Evolutionary conservation across 768 basidiomycete species (phyloP).

Genomic region (Sarcodon sp.): DNA sequence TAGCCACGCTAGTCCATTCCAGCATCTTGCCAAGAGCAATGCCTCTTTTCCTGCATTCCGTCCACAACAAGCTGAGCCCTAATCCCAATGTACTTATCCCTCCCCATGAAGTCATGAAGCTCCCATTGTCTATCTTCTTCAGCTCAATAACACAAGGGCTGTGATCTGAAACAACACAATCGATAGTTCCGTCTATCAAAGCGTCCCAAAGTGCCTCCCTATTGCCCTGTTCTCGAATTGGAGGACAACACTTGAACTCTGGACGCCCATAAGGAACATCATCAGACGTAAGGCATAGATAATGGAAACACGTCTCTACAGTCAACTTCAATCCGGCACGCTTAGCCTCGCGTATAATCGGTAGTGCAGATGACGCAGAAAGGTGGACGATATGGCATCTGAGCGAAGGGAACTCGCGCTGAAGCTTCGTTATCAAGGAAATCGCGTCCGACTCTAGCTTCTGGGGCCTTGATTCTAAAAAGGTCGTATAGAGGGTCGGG

Average conservation of each 20-base stretch:
- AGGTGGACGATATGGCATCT: slow-evolving; percentile 94
- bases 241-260: slow-evolving; percentile 95
- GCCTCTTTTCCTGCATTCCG: slow-evolving; percentile 54
- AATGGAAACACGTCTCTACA: slow-evolving; percentile 97
- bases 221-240: slow-evolving; percentile 68
- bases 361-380: slow-evolving; percentile 75
- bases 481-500: slow-evolving; percentile 62
- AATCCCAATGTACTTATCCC: slow-evolving; percentile 88
- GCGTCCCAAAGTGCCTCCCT: slow-evolving; percentile 73
- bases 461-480: slow-evolving; percentile 76
- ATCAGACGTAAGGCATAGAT: slow-evolving; percentile 67
- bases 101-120: slow-evolving; percentile 90
- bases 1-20: slow-evolving; percentile 61
- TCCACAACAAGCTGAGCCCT: slow-evolving; percentile 83
- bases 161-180: slow-evolving; percentile 93
- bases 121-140: slow-evolving; percentile 65
- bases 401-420: slow-evolving; percentile 44
- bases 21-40: slow-evolving; percentile 49
- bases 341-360: slow-evolving; percentile 58
- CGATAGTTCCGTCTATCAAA: slow-evolving; percentile 69
- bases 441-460: slow-evolving; percentile 76
- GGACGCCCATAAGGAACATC: slow-evolving; percentile 64
- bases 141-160: slow-evolving; percentile 79
- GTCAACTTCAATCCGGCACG: slow-evolving; percentile 57
- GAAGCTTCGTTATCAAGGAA: slow-evolving; percentile 55